Evolutionary conservation across 208 protist species (phyloP), one percentile per base, ranked within the genome.

Genomic region (Trypanosoma mega): DNA sequence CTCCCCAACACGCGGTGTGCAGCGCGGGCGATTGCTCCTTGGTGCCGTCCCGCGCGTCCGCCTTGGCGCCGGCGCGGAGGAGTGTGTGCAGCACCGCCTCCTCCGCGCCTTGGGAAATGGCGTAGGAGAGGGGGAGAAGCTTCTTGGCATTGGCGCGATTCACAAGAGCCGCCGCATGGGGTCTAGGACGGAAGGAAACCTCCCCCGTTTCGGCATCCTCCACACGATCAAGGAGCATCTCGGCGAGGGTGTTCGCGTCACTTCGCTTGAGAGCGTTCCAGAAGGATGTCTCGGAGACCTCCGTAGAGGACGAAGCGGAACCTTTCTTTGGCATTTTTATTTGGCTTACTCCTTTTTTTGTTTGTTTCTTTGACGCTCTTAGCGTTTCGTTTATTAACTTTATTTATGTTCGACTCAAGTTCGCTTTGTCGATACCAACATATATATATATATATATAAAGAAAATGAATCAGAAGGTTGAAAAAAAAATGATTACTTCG

Each of bases 1-100:
- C 72, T 8, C 66, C 71, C 74, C 65, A 83, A 58, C 72, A 83
- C 1, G 79, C 79, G 1, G 55, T 36, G 63, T 87, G 74, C 21
- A 90, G 50, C 1, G 79, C 63, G 9, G 82, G 76, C 21, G 52
- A 48, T 21, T 49, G 30, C 36, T 75, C 72, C 16, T 67, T 39
- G 1, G 78, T 67, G n/a, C 59, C 67, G 20, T 84, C 72, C 24
- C 30, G 47, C 16, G 68, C 71, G 61, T 85, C 74, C 6, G 85
- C 68, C 1, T 68, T 54, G 2, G 76, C 76, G 1, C 79, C 79
- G 20, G 72, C 68, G 20, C 63, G 68, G 1, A 90, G 63, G 16
- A 89, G 74, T 0, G 72, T 11, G 34, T 73, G 54, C 39, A 86
- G 30, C 0, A 72, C 29, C 11, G 47, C 24, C n/a, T 55, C 46